These are phyloP conservation scores for Cercophora scortea DNA, from an alignment of 495 filamentous ascomycete species.

Conservation along the genomic window DNA sequence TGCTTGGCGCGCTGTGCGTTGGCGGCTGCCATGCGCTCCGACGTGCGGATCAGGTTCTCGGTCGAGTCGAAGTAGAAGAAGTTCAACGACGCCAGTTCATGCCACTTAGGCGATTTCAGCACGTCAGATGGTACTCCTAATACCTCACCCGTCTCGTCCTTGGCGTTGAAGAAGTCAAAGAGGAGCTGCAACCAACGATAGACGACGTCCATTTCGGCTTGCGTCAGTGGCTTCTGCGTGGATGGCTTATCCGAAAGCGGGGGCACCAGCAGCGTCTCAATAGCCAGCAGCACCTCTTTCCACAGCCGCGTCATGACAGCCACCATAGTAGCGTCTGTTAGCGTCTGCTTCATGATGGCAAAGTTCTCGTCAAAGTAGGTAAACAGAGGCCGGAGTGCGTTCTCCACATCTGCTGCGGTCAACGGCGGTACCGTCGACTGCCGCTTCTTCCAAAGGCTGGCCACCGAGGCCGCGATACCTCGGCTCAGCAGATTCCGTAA, in stretches of 20 bases:
- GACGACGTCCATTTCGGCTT: slow-evolving; percentile 89
- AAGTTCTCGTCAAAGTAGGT: slow-evolving; percentile 99
- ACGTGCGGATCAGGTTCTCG: slow-evolving; percentile 83
- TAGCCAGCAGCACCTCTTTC: slow-evolving; percentile 92
- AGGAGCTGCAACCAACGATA: slow-evolving; percentile 92
- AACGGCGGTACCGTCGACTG: slow-evolving; percentile 47
- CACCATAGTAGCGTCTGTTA: slow-evolving; percentile 88
- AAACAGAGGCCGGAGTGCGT: slow-evolving; percentile 81
- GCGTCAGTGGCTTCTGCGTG: slow-evolving; percentile 73
- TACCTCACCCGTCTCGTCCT: slow-evolving; percentile 81
- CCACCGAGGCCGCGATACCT: slow-evolving; percentile 70
- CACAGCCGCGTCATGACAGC: slow-evolving; percentile 96
- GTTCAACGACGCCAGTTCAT: slow-evolving; percentile 89
- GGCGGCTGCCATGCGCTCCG: slow-evolving; percentile 88
- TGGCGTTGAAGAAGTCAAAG: slow-evolving; percentile 89
- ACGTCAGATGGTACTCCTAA: slow-evolving; percentile 85
- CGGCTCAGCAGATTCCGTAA: slow-evolving; percentile 64
- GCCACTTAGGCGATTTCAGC: slow-evolving; percentile 93
- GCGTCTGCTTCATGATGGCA: slow-evolving; percentile 93
- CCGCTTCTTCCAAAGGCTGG: slow-evolving; percentile 64
- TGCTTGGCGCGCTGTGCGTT: slow-evolving; percentile 73
- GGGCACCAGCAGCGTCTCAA: slow-evolving; percentile 86
- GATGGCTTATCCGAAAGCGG: slow-evolving; percentile 94
- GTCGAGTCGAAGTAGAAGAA: slow-evolving; percentile 98
- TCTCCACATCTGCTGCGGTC: slow-evolving; percentile 65